Evolutionary conservation across 805 yeast species (phyloP).

Genomic region (Hanseniaspora thailandica): DNA sequence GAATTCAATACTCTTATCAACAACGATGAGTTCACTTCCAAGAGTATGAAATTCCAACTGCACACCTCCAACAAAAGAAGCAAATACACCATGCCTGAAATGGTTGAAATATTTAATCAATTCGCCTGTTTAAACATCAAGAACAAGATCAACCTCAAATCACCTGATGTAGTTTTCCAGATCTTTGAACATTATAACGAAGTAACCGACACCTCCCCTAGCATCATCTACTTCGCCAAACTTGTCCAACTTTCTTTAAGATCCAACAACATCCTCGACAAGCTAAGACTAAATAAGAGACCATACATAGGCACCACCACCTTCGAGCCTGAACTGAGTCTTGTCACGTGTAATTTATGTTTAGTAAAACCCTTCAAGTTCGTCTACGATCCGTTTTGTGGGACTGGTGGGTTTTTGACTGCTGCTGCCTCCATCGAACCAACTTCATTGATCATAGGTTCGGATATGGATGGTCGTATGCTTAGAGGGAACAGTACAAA

Average conservation of each 20-base stretch:
- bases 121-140: conserved; percentile 59
- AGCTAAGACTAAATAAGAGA: conserved; percentile 68
- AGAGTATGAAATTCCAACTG: conserved; percentile 51
- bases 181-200: conserved; percentile 64
- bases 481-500: conserved; percentile 39
- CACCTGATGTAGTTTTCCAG: conserved; percentile 59
- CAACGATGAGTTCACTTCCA: conserved; percentile 22
- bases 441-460: conserved; percentile 71
- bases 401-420: conserved; percentile 87
- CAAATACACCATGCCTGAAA: conserved; percentile 28
- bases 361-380: conserved; percentile 54
- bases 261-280: conserved; percentile 44
- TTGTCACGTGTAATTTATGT: conserved; percentile 78
- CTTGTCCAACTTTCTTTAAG: conserved; percentile 54
- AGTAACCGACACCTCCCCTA: conserved; percentile 38
- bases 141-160: conserved; percentile 69
- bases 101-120: conserved; percentile 54
- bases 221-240: conserved; percentile 62
- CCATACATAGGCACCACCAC: conserved; percentile 92
- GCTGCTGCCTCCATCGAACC: conserved; percentile 60
- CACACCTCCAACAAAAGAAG: conserved; percentile 65
- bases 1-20: not conserved
- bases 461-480: conserved; percentile 82
- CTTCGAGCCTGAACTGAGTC: conserved; percentile 84
- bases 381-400: conserved; percentile 89